Evolutionary conservation across 352 stramenopile genomes (phyloP), one percentile per base, ranked within the genome.

Genomic region (Phytophthora meadii): DNA sequence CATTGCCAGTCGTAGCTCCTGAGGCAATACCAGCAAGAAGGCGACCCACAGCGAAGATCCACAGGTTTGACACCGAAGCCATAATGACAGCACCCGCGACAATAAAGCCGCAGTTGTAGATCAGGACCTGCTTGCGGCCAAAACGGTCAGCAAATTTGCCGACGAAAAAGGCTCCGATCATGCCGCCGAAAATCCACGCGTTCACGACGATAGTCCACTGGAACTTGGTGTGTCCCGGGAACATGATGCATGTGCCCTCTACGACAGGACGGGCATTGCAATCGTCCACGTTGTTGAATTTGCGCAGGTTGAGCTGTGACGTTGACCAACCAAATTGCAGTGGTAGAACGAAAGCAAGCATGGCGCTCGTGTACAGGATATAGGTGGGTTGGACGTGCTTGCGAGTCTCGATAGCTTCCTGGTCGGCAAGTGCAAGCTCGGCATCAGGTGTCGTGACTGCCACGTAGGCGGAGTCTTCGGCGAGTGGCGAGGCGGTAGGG

Each of bases 21-120:
- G 77, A 86, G 7, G 76, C 79, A 11, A 92, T 67, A 66, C 80
- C 80, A 40, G 77, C 77, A 54, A 88, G 46, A 30, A 87, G 32
- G 7, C 80, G 77, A 15, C 80, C 80, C 19, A 78, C 49, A 2
- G 76, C 61, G 28, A 88, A 85, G 9, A 65, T n/a, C 57, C 65
- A 77, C 22, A 82, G 14, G 40, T 66, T 75, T 12, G 56, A 74
- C 7, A 80, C 53, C 0, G 32, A 45, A 3, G 61, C 67, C 62
- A 82, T 68, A 8, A 87, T 28, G 1, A 73, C 39, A 12, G 65
- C 72, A 17, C 72, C 74, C 5, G 63, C 62, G 32, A 76, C 70
- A 36, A 88, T 87, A 57, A 87, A 64, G 11, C 55, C 49, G 12
- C 65, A 73, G 49, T 76, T 76, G 61, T 71, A 78, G n/a, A 72